Evolutionary conservation across 768 basidiomycete genomes (phyloP), one percentile per base, ranked within the genome.

Genomic region (Suillus americanus): DNA sequence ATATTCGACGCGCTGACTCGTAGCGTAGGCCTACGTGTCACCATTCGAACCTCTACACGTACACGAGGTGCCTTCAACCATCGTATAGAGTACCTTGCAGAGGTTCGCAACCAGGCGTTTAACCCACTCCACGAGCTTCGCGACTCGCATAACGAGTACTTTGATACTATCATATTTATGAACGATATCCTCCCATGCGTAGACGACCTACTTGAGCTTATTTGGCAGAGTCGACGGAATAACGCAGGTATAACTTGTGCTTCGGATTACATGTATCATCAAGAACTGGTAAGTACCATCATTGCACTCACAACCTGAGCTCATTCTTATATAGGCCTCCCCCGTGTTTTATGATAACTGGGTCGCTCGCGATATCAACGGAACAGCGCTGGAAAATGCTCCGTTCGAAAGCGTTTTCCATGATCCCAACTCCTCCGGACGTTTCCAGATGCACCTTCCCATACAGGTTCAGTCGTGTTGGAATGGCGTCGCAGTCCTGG

Each of bases 11-110:
- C 96, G 4, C 84, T 99, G 59, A 94, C 94, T 1, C 83, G 90
- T 51, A 89, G 87, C 57, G 94, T 97, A 64, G 97, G 97, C 33
- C 83, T 99, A 78, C 88, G 97, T 60, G 86, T 99, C 66, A 92
- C 90, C 70, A 99, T 99, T 72, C 88, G 94, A 65, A 95, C 95
- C 0, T 94, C 91, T 12, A 91, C 89, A 82, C 89, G 97, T 66
- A 96, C 92, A 12, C 85, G 97, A 35, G 97, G 97, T 46, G 91
- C 92, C 10, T 99, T 99, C 83, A 97, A 97, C 78, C 97, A 99
- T 76, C 96, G 97, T 61, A 99, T 99, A 82, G 97, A 99, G 78
- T 99, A 99, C 80, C 89, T 99, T 61, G 97, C 97, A n/a, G 97
- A 99, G 74, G 97, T 99, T n/a, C 92, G 97, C 65, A 99, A 99